phyloP scores from a whole-genome alignment of 177 flowering plant species.

The Vitis hybrid region DNA sequence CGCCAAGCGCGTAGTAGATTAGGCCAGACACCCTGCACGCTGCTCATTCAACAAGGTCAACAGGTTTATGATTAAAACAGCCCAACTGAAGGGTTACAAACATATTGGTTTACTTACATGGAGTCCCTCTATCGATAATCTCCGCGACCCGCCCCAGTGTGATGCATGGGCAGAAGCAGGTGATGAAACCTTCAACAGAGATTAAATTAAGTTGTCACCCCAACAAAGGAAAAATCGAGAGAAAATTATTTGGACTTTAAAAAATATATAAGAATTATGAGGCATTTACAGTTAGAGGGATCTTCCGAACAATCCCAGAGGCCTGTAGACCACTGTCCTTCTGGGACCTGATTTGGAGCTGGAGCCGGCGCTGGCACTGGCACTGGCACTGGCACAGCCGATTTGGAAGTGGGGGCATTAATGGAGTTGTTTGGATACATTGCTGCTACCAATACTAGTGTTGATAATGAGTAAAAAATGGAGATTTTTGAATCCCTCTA shows the following conservation, averaged over 20 bases:
- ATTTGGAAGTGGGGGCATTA: not conserved
- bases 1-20: not conserved
- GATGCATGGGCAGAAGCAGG: constrained; percentile 10
- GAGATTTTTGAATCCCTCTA: too few species aligned
- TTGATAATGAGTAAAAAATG: not conserved
- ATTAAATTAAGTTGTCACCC: not conserved
- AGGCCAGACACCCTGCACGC: not conserved
- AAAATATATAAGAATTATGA: not conserved
- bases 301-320: constrained; percentile 19
- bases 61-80: too few species aligned
- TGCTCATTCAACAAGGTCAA: not conserved
- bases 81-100: too few species aligned
- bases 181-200: constrained; percentile 13
- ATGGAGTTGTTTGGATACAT: not conserved
- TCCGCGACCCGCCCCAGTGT: constrained; percentile 17
- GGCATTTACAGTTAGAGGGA: constrained; percentile 17
- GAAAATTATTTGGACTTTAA: not conserved
- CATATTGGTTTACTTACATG: constrained; percentile 13
- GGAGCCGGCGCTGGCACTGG: not conserved
- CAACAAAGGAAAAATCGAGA: not conserved
- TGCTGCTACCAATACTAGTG: not conserved
- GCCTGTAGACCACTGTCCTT: constrained; percentile 25
- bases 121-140: constrained; percentile 16
- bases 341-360: not conserved
- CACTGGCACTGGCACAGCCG: not conserved